These are phyloP conservation scores for Rhytidiadelphus loreus DNA, from an alignment of 225 moss, liverwort and hornwort species.

Conservation along the genomic window DNA sequence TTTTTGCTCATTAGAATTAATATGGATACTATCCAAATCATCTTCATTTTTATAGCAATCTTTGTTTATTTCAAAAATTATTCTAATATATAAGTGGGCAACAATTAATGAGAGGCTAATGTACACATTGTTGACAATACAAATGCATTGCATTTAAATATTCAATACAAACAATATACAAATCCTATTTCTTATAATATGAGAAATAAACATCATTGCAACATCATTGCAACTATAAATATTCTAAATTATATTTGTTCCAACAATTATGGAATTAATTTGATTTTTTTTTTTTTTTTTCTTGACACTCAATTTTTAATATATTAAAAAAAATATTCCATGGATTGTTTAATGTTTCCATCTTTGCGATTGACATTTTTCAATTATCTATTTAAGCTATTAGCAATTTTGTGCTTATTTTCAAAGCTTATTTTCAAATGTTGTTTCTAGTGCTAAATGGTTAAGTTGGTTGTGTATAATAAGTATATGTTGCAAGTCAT, in stretches of 20 bases:
- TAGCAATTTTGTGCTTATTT: neutral
- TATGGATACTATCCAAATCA: neutral
- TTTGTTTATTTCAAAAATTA: neutral
- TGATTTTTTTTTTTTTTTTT: neutral
- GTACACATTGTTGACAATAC: fast-evolving
- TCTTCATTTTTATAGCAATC: neutral
- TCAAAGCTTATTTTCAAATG: neutral
- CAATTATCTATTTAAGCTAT: neutral
- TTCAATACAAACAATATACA: neutral
- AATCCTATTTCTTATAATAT: neutral
- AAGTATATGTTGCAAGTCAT: no score
- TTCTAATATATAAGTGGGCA: no score
- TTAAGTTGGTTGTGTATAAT: no score
- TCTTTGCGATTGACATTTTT: neutral
- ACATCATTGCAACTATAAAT: no score
- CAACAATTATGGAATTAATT: no score
- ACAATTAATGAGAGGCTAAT: no score
- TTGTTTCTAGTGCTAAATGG: neutral
- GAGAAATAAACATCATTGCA: no score
- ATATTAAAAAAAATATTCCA: no score
- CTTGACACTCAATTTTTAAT: fast-evolving
- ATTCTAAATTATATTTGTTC: no score
- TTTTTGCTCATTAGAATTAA: neutral
- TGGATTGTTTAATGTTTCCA: fast-evolving
- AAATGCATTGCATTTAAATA: neutral